Conservation (phyloP, 306 rosid species). For the Castanea sativa region DNA sequence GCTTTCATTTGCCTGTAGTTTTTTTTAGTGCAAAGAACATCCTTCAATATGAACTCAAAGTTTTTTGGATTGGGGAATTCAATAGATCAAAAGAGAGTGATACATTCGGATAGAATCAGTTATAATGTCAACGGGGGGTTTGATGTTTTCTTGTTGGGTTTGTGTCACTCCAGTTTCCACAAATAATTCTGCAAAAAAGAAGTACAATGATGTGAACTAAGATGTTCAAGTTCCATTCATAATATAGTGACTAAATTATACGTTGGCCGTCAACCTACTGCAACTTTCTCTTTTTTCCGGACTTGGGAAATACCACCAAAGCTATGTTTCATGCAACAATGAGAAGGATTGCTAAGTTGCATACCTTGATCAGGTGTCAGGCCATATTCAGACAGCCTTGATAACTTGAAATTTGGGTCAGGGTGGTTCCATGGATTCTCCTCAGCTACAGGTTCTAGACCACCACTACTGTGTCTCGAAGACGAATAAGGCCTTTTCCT, state of each 20-base stretch:
- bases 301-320: background rate
- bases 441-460: conserved; percentile 68
- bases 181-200: conserved; percentile 56
- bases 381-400: conserved; percentile 43
- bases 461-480: conserved; percentile 53
- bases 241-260: too few species aligned
- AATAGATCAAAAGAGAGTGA: conserved; percentile 9
- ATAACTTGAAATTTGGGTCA: conserved; percentile 47
- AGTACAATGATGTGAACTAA: conserved; percentile 6
- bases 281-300: too few species aligned
- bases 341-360: conserved; percentile 5
- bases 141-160: conserved; percentile 47
- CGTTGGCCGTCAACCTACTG: too few species aligned
- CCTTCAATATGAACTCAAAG: background rate
- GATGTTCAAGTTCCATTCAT: conserved; percentile 1
- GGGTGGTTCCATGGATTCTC: conserved; percentile 23
- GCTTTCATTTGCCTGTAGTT: conserved; percentile 70
- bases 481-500: conserved; percentile 52
- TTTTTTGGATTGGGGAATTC: background rate
- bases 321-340: background rate
- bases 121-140: conserved; percentile 47
- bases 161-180: conserved; percentile 83
- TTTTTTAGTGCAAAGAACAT: conserved; percentile 13
- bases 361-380: conserved; percentile 66
- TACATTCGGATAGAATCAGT: conserved; percentile 70